Evolutionary conservation across 1,284 basidiomycete genomes (phyloP), one percentile per base, ranked within the genome.

Genomic region (Xerocomus nothofagi): DNA sequence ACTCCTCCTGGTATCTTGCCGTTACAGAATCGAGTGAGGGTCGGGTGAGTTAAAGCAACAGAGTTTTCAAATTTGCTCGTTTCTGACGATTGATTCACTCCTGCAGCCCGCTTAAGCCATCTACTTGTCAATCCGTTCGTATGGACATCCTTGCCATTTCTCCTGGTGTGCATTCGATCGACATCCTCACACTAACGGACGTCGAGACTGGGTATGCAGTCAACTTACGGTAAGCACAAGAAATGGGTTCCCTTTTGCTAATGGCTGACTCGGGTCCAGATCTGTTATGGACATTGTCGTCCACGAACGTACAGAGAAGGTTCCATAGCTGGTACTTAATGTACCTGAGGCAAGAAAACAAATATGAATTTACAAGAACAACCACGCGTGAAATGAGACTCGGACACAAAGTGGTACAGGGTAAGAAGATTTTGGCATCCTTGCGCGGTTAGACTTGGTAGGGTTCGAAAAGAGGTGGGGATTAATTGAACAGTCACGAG

Each of bases 141-240:
- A 88, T 94, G 80, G 79, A 87, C 46, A 93, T 94, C 62, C 67
- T 94, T 44, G 90, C 92, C 1, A 70, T 95, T 36, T 76, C 81
- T 6, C 83, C 89, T 15, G 92, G 92, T 3, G 82, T 93, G 4
- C 90, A 93, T 61, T 75, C 81, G 4, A 78, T 94, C 47, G 86
- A 91, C 53, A 76, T 79, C 9, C 68, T 94, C 47, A 81, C 83
- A 1, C 67, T 95, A 34, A 86, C 82, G 0, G 91, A 93, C 55
- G 70, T 86, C 2, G 88, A 89, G 59, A 80, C 81, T 11, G 84
- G 82, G 0, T 83, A 82, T 62, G 76, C 82, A 0, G 82, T 88
- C 64, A 88, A 91, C 60, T 75, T 93, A 30, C 74, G 86, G 87
- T 88, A 55, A 42, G 75, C 61, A 30, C 33, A 12, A 38, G 3